A percentile compares a stretch with the other conserved stretches of the same genome.
These are phyloP conservation scores for Phytopythium cucurbitacearum DNA, from an alignment of 352 stramenopile genomes.

Conservation along the genomic window DNA sequence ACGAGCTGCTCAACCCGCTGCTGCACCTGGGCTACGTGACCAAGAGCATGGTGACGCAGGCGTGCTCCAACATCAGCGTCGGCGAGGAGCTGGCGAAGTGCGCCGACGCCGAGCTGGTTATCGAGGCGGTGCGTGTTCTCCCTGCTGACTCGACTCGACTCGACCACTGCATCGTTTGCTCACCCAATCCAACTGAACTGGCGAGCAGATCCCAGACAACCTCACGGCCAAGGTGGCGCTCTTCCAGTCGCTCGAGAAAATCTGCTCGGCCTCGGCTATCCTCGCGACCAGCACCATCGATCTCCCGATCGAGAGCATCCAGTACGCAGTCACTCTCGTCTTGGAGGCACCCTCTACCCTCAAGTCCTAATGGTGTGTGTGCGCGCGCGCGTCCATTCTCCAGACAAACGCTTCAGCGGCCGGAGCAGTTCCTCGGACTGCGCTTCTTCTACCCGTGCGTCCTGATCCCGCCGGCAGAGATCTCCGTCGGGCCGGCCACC, in stretches of 20 bases:
- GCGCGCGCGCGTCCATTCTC: conserved; percentile 16
- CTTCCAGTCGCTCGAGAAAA: conserved; percentile 50
- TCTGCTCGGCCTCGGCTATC: conserved; percentile 50
- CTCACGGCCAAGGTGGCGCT: conserved; percentile 57
- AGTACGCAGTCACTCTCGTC: conserved; percentile 26
- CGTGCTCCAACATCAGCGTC: conserved; percentile 42
- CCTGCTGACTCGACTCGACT: background rate
- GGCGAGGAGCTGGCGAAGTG: conserved; percentile 46
- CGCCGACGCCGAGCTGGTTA: conserved; percentile 40
- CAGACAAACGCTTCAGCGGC: conserved; percentile 25
- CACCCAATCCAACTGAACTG: background rate
- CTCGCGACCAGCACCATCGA: conserved; percentile 62
- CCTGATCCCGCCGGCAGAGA: conserved; percentile 55
- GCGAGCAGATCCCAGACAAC: conserved; percentile 47
- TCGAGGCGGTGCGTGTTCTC: conserved; percentile 42
- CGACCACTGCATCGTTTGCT: background rate
- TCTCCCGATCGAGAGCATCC: conserved; percentile 51
- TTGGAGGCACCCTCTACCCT: background rate
- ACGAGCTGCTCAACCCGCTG: conserved; percentile 64
- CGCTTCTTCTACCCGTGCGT: conserved; percentile 75
- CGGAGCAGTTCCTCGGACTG: conserved; percentile 55
- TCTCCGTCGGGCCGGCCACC: conserved; percentile 38
- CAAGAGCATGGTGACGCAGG: conserved; percentile 67
- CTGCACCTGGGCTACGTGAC: conserved; percentile 73
- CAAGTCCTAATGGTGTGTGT: background rate